phyloP scores from a whole-genome alignment of 345 rosid genomes.

The Gossypium thurberi region DNA sequence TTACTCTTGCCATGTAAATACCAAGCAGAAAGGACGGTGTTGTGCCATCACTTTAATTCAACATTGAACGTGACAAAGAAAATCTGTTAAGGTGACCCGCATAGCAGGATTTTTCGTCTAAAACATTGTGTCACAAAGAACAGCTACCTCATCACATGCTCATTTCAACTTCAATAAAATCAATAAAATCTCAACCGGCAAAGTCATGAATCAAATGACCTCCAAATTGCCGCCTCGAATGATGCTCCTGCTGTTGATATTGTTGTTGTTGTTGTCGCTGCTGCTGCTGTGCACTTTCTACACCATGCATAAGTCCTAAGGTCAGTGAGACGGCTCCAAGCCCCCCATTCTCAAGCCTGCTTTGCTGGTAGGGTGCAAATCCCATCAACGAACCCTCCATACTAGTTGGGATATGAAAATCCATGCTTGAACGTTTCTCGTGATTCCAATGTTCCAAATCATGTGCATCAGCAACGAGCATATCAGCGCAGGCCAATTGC shows the following conservation, averaged over 20 bases:
- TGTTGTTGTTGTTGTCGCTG: constrained; percentile 19
- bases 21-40: neutral
- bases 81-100: neutral
- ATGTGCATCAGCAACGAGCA: constrained; percentile 14
- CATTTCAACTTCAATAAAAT: neutral
- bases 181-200: constrained; percentile 26
- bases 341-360: constrained; percentile 32
- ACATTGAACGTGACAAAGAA: neutral
- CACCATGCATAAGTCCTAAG: constrained; percentile 48
- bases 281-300: constrained; percentile 36
- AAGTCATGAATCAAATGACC: constrained; percentile 49
- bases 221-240: constrained; percentile 35
- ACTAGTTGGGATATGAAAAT: constrained; percentile 23
- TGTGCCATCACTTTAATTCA: neutral
- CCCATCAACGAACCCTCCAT: constrained; percentile 35
- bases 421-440: constrained; percentile 40
- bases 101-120: neutral
- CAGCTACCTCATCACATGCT: neutral
- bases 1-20: neutral
- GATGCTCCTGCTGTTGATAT: constrained; percentile 32
- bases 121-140: neutral
- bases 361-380: constrained; percentile 34
- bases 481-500: constrained; percentile 20
- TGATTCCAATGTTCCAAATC: constrained; percentile 27
- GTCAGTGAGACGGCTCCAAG: constrained; percentile 47